Evolutionary conservation across 2,329 filamentous ascomycete species (phyloP).

Genomic region (Fonsecaea erecta): DNA sequence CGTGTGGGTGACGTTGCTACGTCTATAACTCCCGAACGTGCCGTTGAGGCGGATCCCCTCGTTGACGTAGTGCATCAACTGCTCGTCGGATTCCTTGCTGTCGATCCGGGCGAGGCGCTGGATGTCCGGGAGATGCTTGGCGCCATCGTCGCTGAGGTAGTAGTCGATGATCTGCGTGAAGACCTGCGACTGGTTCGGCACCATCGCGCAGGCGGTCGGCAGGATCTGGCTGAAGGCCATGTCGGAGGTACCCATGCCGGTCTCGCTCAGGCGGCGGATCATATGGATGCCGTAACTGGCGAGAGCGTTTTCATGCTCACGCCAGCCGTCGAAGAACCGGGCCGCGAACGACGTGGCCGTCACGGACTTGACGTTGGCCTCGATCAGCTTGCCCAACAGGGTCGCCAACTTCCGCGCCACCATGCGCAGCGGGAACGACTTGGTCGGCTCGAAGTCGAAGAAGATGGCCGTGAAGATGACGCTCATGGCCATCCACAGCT

Average conservation of each 20-base stretch:
- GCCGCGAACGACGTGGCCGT: slow-evolving; percentile 62
- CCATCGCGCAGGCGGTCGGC: slow-evolving; percentile 68
- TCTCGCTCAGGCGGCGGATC: slow-evolving; percentile 67
- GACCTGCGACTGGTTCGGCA: slow-evolving; percentile 72
- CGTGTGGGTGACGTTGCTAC: slow-evolving; percentile 54
- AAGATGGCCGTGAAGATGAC: slow-evolving; percentile 70
- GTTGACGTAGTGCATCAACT: slow-evolving; percentile 70
- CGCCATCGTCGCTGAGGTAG: slow-evolving; percentile 65
- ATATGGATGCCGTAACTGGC: slow-evolving; percentile 68
- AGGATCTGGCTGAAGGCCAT: slow-evolving; percentile 73
- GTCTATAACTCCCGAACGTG: slow-evolving; percentile 65
- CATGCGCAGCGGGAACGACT: slow-evolving; percentile 67
- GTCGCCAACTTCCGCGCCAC: slow-evolving; percentile 61
- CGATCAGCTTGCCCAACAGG: slow-evolving; percentile 65
- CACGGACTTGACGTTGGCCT: slow-evolving; percentile 67
- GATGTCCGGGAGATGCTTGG: slow-evolving; percentile 63
- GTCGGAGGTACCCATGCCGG: slow-evolving; percentile 65
- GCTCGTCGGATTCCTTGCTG: slow-evolving; percentile 62
- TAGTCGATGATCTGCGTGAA: slow-evolving; percentile 76
- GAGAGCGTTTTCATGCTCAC: slow-evolving; percentile 61
- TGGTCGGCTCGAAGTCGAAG: slow-evolving; percentile 68
- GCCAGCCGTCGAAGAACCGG: slow-evolving; percentile 53
- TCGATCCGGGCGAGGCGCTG: slow-evolving; percentile 63
- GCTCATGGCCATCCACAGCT: slow-evolving; percentile 65
- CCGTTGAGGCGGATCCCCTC: slow-evolving; percentile 73